Base-by-base conservation (phyloP, 805 yeast species). In the Candida schatavii region DNA sequence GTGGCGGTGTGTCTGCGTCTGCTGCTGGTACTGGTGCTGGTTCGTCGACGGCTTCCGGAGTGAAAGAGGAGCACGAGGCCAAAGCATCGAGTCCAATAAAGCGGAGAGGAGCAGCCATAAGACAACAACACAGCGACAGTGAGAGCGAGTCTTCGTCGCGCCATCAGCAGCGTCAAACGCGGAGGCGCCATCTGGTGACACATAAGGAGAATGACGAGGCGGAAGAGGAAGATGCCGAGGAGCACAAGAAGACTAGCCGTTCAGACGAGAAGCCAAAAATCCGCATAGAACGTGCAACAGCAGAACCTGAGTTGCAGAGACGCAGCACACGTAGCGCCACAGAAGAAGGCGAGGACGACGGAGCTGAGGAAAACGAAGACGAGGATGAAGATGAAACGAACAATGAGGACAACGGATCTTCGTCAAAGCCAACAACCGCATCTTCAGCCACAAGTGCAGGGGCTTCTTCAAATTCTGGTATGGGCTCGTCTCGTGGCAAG, bases 51-150 rank as follows among this genome's bases (percentile, higher is more conserved):
- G n/a, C n/a, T n/a, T n/a, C n/a, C n/a, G n/a, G n/a, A 18, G 20
- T 15, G 20, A 22, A 23, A n/a, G 29, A 35, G 7, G 31, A 35
- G 17, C 15, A 35, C 35, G 31, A 27, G 40, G 18, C 27, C 27
- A 14, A 22, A 28, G 69, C 4, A 64, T 62, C 40, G 70, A 64
- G 15, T 55, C 55, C 5, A 61, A 61, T 52, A 49, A 61, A 9
- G 55, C 64, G 2, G 59, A 63, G 7, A 51, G n/a, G n/a, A n/a
- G n/a, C n/a, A n/a, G n/a, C n/a, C n/a, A n/a, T n/a, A n/a, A 51
- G n/a, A 62, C 62, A 31, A 6, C 32, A 14, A 14, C 32, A 29
- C n/a, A 15, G 21, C 35, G 35, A 31, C 18, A 18, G 18, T 6
- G 32, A 29, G 32, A 29, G 14, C 27, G 27, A 23, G 11, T 7